These are phyloP conservation scores for Paecilomyces dactylethromorphus DNA, from an alignment of 2,329 filamentous ascomycete genomes.

Conservation along the genomic window DNA sequence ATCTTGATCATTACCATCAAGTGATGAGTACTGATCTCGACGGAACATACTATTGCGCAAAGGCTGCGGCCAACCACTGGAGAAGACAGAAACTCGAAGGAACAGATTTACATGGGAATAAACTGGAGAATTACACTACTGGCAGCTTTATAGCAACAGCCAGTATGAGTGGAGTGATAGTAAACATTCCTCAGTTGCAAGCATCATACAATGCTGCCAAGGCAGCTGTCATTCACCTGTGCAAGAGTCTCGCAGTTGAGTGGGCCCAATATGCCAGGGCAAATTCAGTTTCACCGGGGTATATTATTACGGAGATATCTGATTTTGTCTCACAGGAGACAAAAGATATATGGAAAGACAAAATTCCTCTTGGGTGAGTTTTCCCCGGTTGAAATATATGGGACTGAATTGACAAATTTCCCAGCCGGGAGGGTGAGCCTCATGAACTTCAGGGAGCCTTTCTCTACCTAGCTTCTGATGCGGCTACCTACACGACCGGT, in stretches of 20 bases:
- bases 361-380: too few relatives aligned
- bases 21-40: slow-evolving; percentile 39
- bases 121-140: slow-evolving; percentile 22
- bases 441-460: slow-evolving; percentile 72
- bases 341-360: not conserved
- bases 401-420: too few relatives aligned
- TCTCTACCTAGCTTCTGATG: slow-evolving; percentile 68
- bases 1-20: slow-evolving; percentile 9
- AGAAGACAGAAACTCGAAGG: slow-evolving; percentile 42
- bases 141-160: slow-evolving; percentile 44
- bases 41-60: slow-evolving; percentile 66
- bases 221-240: slow-evolving; percentile 48
- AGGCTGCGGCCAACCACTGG: slow-evolving; percentile 59
- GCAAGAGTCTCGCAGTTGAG: slow-evolving; percentile 46
- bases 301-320: slow-evolving; percentile 43
- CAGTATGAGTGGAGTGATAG: slow-evolving; percentile 64
- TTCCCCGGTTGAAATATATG: too few relatives aligned
- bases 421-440: slow-evolving; percentile 51
- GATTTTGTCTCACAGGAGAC: not conserved
- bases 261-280: slow-evolving; percentile 49
- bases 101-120: too few relatives aligned
- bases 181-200: slow-evolving; percentile 60
- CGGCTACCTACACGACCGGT: slow-evolving; percentile 69
- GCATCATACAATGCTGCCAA: slow-evolving; percentile 52
- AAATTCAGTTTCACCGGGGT: slow-evolving; percentile 45